Evolutionary conservation across 306 rosid species (phyloP).

Genomic region (Castanopsis chinensis): DNA sequence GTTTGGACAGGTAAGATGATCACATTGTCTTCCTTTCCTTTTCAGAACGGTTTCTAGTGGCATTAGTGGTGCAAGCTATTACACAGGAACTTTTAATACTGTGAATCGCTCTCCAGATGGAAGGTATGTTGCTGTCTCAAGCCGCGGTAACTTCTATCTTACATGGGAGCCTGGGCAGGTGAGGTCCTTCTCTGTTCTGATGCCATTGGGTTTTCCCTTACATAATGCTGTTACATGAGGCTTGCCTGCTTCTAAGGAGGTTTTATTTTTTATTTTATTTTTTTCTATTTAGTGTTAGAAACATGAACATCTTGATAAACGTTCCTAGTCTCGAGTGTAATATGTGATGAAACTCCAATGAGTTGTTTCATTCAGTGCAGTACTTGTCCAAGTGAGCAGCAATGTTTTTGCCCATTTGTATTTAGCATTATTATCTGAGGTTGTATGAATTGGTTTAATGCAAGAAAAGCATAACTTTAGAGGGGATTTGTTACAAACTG

Average conservation of each 20-base stretch:
- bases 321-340: not conserved
- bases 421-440: no score
- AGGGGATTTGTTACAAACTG: no score
- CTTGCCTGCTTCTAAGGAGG: not conserved
- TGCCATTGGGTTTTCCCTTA: constrained; percentile 9
- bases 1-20: constrained; percentile 25
- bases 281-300: not conserved
- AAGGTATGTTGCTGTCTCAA: constrained; percentile 91
- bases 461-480: no score
- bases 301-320: not conserved
- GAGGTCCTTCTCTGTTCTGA: constrained; percentile 21
- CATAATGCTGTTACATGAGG: not conserved
- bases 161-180: constrained; percentile 99
- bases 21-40: constrained; percentile 39
- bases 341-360: not conserved
- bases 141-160: constrained; percentile 95
- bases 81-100: constrained; percentile 89
- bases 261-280: no score
- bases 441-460: no score
- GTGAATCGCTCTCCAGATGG: constrained; percentile 96
- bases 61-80: constrained; percentile 95
- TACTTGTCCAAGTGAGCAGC: no score
- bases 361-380: not conserved
- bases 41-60: constrained; percentile 99
- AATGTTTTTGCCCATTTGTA: no score